Conservation (phyloP, 2,329 filamentous ascomycete species). For the Cytospora mali region DNA sequence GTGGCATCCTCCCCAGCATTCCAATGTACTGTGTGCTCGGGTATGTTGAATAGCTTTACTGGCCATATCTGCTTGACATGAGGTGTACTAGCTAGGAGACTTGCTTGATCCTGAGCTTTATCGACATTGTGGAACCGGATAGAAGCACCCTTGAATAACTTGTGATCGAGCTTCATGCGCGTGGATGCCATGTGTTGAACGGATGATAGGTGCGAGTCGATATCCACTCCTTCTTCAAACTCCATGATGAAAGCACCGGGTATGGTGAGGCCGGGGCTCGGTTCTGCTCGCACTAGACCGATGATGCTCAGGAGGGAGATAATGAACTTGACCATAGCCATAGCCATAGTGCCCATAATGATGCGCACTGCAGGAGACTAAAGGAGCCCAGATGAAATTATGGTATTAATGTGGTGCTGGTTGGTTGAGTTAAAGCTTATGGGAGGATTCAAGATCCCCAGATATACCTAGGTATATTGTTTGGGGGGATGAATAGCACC, state of each 20-base stretch:
- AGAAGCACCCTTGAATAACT: conserved; percentile 57
- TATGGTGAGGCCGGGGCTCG: conserved; percentile 40
- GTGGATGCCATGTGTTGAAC: conserved; percentile 45
- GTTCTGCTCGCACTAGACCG: conserved; percentile 22
- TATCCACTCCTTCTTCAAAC: conserved; percentile 52
- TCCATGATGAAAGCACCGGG: conserved; percentile 57
- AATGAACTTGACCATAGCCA: conserved; percentile 4
- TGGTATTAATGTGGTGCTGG: too few relatives aligned
- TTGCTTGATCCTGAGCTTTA: conserved; percentile 47
- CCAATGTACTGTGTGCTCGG: conserved; percentile 49
- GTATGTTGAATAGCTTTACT: conserved; percentile 48
- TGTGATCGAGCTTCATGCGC: conserved; percentile 52
- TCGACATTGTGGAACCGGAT: conserved; percentile 53
- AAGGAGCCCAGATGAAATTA: too few relatives aligned
- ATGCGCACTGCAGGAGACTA: too few relatives aligned
- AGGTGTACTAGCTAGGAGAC: conserved; percentile 45
- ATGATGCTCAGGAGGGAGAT: conserved; percentile 13
- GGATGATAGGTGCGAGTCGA: conserved; percentile 42
- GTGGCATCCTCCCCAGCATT: conserved; percentile 36
- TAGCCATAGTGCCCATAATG: neutral
- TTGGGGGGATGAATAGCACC: too few relatives aligned
- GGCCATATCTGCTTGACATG: conserved; percentile 55
- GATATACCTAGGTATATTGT: too few relatives aligned
- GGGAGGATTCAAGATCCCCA: too few relatives aligned
- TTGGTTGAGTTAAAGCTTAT: too few relatives aligned